Evolutionary conservation across 208 protist species (phyloP), one percentile per base, ranked within the genome.

Genomic region (Leishmania guyanensis): DNA sequence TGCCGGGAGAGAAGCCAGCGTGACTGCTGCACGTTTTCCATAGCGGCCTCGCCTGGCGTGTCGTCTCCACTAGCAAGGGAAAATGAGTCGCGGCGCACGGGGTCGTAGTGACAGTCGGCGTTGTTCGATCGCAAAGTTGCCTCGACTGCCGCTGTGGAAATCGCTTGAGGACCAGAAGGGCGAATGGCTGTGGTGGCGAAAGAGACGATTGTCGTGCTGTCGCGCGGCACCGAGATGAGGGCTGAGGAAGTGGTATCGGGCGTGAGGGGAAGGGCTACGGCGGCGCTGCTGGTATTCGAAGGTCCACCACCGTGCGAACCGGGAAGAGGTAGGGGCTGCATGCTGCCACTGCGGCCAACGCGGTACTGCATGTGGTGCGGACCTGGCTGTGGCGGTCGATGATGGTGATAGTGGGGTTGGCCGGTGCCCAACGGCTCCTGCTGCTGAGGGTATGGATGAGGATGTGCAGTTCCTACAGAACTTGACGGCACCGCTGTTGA

Each of bases 321-420:
- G 20, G 48, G 48, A 6, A 85, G 70, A 68, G 82, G 46, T 33
- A 75, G 60, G 53, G 77, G 76, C 60, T 84, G 81, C 50, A 76
- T 84, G 76, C 81, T 84, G 48, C 81, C 81, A 26, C 81, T 84
- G 29, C 81, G 81, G 26, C 81, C 81, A 0, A 84, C 81, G 17
- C 81, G 81, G 60, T 84, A 84, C 36, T 78, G 81, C 81, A 84
- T 84, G 76, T 72, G 68, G 60, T 39, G 81, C 54, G 72, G 46
- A 43, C 53, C 50, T 46, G 33, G 80, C 60, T 46, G 80, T 43
- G 36, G 65, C 46, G 29, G 66, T 73, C 69, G 53, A 5, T 80
- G 76, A 17, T 85, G 71, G 74, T 64, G 70, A 64, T 64, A 10
- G 58, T 64, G 6, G 26, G 58, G 58, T 33, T 64, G 58, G 22